phyloP scores from a whole-genome alignment of 2,329 filamentous ascomycete species.

The Fusarium incarnatum region DNA sequence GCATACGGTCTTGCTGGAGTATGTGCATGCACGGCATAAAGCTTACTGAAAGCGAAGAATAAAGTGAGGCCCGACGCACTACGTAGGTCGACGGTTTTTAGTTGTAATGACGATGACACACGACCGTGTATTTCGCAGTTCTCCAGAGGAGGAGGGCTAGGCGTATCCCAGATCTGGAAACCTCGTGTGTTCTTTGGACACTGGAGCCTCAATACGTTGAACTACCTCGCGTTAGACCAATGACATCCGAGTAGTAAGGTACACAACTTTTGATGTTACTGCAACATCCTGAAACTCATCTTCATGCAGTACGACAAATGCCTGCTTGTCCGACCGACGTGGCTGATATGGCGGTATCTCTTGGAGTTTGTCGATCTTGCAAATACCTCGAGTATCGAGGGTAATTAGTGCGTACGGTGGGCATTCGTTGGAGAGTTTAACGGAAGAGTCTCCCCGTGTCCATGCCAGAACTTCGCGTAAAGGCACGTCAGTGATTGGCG shows the following conservation, averaged over 20 bases:
- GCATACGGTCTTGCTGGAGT: neutral
- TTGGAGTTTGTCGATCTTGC: conserved; percentile 2
- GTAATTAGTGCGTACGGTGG: conserved; percentile 1
- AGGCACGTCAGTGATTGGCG: neutral
- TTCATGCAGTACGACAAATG: neutral
- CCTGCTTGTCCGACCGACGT: conserved; percentile 1
- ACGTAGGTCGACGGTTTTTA: conserved; percentile 14
- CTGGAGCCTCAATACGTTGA: conserved; percentile 6
- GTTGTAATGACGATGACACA: conserved; percentile 10
- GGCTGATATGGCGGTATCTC: neutral
- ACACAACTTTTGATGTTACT: conserved; percentile 1
- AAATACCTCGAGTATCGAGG: conserved; percentile 9
- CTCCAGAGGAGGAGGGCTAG: conserved; percentile 6
- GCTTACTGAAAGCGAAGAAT: conserved; percentile 22
- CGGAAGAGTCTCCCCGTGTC: conserved; percentile 1
- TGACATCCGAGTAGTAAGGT: no score
- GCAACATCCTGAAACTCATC: neutral
- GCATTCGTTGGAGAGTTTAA: neutral
- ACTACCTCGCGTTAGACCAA: conserved; percentile 1
- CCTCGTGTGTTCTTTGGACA: neutral
- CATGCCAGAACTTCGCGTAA: conserved; percentile 11
- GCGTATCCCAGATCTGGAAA: conserved; percentile 23
- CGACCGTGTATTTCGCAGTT: conserved; percentile 17
- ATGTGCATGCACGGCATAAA: conserved; percentile 21
- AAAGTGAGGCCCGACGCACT: conserved; percentile 21